Conservation (phyloP, 1,284 basidiomycete species). For the Gymnopus androsaceus region DNA sequence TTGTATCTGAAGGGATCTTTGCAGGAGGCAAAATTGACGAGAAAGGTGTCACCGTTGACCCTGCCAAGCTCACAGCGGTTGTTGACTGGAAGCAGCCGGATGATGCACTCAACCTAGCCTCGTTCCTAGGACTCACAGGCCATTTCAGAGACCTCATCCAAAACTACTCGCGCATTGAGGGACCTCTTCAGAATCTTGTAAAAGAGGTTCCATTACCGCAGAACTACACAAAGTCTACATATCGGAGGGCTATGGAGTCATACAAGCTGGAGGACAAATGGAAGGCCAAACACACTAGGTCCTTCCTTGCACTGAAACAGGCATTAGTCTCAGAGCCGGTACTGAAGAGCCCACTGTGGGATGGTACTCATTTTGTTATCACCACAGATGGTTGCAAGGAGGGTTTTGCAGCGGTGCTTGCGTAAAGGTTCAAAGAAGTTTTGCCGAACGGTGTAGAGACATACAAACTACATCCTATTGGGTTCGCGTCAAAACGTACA, state of each 20-base stretch:
- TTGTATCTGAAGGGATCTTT: conserved; percentile 34
- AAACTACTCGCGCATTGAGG: conserved; percentile 31
- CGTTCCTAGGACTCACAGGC: conserved; percentile 18
- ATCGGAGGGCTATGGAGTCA: conserved; percentile 23
- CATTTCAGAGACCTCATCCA: conserved; percentile 32
- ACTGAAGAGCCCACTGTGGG: conserved; percentile 7
- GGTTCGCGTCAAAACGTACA: conserved; percentile 10
- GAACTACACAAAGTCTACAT: conserved; percentile 24
- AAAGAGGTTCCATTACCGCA: conserved; percentile 20
- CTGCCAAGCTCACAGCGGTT: conserved; percentile 33
- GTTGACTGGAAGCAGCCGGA: conserved; percentile 34
- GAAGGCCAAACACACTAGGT: conserved; percentile 28
- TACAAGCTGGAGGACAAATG: conserved; percentile 26
- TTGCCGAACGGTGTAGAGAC: not conserved
- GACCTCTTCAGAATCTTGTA: conserved; percentile 31
- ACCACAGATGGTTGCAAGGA: conserved; percentile 15
- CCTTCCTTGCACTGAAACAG: conserved; percentile 8
- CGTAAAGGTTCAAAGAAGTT: conserved; percentile 3
- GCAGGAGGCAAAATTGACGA: conserved; percentile 33
- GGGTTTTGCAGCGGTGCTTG: conserved; percentile 23
- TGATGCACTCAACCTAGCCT: conserved; percentile 27
- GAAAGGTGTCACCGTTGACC: conserved; percentile 33
- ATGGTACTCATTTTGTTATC: conserved; percentile 17
- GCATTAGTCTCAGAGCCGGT: conserved; percentile 7
- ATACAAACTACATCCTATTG: not conserved